phyloP scores from a whole-genome alignment of 805 yeast genomes.

The Schizosaccharomyces octosporus region DNA sequence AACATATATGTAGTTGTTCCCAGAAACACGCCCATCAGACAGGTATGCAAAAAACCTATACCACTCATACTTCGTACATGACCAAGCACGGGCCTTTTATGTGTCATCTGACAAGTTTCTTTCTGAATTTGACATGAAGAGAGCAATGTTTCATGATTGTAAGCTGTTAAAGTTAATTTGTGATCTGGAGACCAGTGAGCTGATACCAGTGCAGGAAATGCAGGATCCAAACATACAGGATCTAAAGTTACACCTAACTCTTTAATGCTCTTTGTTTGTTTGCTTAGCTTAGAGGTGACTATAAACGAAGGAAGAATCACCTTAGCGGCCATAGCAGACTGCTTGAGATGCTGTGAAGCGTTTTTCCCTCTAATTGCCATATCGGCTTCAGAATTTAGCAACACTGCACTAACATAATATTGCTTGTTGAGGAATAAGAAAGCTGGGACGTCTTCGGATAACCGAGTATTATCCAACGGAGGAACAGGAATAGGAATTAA shows the following conservation, averaged over 20 bases:
- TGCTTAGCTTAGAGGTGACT: constrained; percentile 38
- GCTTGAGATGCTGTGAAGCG: constrained; percentile 33
- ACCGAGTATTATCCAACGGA: constrained; percentile 40
- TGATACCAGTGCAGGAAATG: constrained; percentile 36
- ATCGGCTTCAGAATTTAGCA: constrained; percentile 61
- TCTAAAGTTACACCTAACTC: constrained; percentile 10
- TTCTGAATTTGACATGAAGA: constrained; percentile 71
- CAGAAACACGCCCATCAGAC: constrained; percentile 31
- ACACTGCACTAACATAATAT: constrained; percentile 42
- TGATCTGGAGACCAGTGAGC: constrained; percentile 50
- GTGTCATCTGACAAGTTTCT: constrained; percentile 68
- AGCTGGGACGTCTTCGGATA: constrained; percentile 50
- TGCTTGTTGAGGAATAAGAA: constrained; percentile 42
- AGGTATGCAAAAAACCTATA: constrained; percentile 70
- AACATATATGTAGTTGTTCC: constrained; percentile 70
- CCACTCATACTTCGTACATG: constrained; percentile 70
- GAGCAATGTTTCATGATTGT: constrained; percentile 38
- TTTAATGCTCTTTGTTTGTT: constrained; percentile 11
- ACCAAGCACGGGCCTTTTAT: constrained; percentile 51
- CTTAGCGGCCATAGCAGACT: constrained; percentile 14
- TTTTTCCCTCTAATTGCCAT: constrained; percentile 41
- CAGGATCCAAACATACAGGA: constrained; percentile 14
- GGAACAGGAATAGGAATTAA: constrained; percentile 51
- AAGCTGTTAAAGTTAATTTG: constrained; percentile 27
- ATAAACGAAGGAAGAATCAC: constrained; percentile 26